These are phyloP conservation scores for Fusarium scirpi DNA, from an alignment of 2,329 filamentous ascomycete genomes.

Conservation along the genomic window DNA sequence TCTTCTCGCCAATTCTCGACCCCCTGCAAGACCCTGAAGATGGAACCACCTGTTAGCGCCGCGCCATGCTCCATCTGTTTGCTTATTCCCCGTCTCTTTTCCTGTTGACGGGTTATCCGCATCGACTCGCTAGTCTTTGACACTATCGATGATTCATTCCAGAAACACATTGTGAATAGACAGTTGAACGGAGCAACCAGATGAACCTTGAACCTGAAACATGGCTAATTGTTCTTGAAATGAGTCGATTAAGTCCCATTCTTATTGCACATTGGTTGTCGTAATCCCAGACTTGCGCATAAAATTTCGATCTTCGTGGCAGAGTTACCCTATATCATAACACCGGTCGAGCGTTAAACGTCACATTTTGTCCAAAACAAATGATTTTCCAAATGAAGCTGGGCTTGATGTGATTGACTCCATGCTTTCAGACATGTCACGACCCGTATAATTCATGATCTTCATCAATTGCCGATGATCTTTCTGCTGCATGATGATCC, in stretches of 20 bases:
- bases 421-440: background rate
- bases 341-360: background rate
- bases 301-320: constrained; percentile 1
- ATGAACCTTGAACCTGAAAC: constrained; percentile 5
- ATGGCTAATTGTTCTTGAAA: constrained; percentile 1
- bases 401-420: background rate
- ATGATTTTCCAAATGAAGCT: background rate
- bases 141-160: constrained; percentile 29
- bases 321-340: constrained; percentile 12
- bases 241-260: background rate
- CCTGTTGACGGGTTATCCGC: constrained; percentile 24
- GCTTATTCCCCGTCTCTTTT: constrained; percentile 30
- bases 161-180: background rate
- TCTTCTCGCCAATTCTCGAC: constrained; percentile 6
- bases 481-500: constrained; percentile 16
- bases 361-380: too few relatives aligned
- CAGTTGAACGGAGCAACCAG: constrained; percentile 17
- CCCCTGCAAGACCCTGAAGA: constrained; percentile 38
- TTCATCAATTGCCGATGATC: constrained; percentile 12
- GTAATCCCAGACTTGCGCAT: background rate
- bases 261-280: background rate
- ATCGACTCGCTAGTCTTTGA: constrained; percentile 13
- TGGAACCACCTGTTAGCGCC: constrained; percentile 27
- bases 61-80: constrained; percentile 30
- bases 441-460: background rate